These are phyloP conservation scores for Lichtheimia corymbifera DNA, from an alignment of 371 early-diverging fungal species.

Conservation along the genomic window DNA sequence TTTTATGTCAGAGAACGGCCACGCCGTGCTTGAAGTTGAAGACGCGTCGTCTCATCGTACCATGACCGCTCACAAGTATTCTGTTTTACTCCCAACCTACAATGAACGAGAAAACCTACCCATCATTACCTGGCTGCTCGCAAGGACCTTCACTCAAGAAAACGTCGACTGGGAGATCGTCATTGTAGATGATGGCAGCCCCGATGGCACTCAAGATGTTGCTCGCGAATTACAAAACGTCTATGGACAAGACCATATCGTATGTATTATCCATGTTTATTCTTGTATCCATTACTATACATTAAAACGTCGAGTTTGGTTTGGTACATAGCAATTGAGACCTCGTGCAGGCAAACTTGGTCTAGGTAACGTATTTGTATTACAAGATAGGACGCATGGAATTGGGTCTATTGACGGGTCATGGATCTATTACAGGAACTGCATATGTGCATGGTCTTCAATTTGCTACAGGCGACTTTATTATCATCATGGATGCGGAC, in stretches of 20 bases:
- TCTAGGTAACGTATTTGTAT: conserved; percentile 52
- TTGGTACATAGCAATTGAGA: conserved; percentile 64
- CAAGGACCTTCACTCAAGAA: conserved; percentile 83
- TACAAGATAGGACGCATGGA: background rate
- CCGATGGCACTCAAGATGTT: conserved; percentile 97
- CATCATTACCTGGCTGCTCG: conserved; percentile 90
- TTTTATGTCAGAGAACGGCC: conserved; percentile 10
- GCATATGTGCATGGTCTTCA: conserved; percentile 97
- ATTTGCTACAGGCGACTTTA: conserved; percentile 91
- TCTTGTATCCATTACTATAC: background rate
- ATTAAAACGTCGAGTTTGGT: background rate
- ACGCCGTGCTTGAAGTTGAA: conserved; percentile 46
- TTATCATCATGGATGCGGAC: conserved; percentile 99
- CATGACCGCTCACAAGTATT: conserved; percentile 67
- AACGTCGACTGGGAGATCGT: conserved; percentile 94
- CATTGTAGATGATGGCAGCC: conserved; percentile 97
- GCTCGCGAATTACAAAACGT: conserved; percentile 85
- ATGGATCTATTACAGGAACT: conserved; percentile 60
- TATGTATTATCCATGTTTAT: conserved; percentile 34
- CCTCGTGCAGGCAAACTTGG: conserved; percentile 97
- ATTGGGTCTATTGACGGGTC: background rate
- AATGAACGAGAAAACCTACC: conserved; percentile 98
- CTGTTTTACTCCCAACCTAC: conserved; percentile 97
- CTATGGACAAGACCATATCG: conserved; percentile 90
- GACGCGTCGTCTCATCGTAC: conserved; percentile 15